A percentile compares a stretch with the other conserved stretches of the same genome.
Evolutionary conservation across 768 basidiomycete species (phyloP).

Genomic region (Suillus subalutaceus): DNA sequence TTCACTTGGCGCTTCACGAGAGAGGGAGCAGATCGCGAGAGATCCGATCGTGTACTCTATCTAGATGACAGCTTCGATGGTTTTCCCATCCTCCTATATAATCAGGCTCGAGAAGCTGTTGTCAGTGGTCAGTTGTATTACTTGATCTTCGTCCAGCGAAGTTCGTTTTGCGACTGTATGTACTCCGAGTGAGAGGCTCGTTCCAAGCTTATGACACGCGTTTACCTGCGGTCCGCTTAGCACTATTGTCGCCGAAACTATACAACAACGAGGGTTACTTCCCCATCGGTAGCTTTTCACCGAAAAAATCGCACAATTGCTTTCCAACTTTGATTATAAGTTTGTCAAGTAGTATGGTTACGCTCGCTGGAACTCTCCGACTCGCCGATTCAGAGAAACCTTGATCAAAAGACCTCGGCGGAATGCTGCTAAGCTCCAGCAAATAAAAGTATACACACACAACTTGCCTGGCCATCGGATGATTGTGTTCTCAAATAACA

Average conservation of each 20-base stretch:
- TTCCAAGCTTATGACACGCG: constrained; percentile 19
- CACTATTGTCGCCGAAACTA: constrained; percentile 18
- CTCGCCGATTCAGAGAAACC: not conserved
- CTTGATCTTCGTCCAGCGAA: not conserved
- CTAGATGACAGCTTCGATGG: not conserved
- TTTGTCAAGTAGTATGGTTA: not conserved
- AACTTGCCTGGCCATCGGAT: not conserved
- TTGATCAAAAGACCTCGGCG: too few species aligned
- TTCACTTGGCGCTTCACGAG: constrained; percentile 17
- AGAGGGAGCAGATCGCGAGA: constrained; percentile 33
- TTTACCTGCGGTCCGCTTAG: constrained; percentile 33
- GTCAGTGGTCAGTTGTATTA: too few species aligned
- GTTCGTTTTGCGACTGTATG: not conserved
- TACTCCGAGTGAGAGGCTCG: not conserved
- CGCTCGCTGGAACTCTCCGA: not conserved
- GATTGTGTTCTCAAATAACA: not conserved
- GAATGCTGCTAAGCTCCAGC: not conserved
- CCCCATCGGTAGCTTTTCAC: constrained; percentile 3
- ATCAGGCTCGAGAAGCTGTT: too few species aligned
- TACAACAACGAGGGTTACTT: constrained; percentile 2
- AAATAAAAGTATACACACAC: not conserved
- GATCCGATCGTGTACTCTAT: constrained; percentile 25
- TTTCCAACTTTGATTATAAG: not conserved
- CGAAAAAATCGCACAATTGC: not conserved
- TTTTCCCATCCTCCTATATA: constrained; percentile 1